These are phyloP conservation scores for Calonectria honghensis DNA, from an alignment of 2,329 filamentous ascomycete species.

Conservation along the genomic window DNA sequence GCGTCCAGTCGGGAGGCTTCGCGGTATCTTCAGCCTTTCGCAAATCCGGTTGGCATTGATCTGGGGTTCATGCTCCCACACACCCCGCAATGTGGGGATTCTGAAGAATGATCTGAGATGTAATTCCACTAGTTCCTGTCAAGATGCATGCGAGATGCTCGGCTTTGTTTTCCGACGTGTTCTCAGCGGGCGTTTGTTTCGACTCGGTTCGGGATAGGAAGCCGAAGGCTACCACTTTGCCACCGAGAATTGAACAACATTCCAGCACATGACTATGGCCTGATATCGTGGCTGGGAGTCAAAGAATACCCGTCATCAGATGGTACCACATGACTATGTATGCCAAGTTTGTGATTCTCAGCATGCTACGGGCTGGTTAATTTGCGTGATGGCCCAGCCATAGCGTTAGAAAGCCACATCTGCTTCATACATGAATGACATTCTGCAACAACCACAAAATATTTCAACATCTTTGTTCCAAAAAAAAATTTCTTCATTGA, in stretches of 20 bases:
- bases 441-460: not conserved
- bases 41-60: not conserved
- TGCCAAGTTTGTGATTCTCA: too few relatives aligned
- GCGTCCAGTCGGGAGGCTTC: not conserved
- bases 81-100: slow-evolving; percentile 3
- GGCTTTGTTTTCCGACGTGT: slow-evolving; percentile 18
- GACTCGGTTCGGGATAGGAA: slow-evolving; percentile 13
- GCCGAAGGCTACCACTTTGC: not conserved
- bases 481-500: not conserved
- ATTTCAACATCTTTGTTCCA: not conserved
- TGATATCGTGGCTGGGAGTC: not conserved
- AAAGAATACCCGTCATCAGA: not conserved
- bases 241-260: not conserved
- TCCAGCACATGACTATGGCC: not conserved
- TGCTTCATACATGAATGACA: not conserved
- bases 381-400: too few relatives aligned
- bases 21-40: not conserved
- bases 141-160: not conserved
- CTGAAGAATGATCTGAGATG: not conserved
- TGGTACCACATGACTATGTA: not conserved
- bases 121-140: not conserved
- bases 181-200: not conserved
- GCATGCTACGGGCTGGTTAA: too few relatives aligned
- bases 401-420: not conserved
- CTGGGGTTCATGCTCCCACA: not conserved